Conservation (phyloP, 805 yeast species). For the Yueomyces sp. region DNA sequence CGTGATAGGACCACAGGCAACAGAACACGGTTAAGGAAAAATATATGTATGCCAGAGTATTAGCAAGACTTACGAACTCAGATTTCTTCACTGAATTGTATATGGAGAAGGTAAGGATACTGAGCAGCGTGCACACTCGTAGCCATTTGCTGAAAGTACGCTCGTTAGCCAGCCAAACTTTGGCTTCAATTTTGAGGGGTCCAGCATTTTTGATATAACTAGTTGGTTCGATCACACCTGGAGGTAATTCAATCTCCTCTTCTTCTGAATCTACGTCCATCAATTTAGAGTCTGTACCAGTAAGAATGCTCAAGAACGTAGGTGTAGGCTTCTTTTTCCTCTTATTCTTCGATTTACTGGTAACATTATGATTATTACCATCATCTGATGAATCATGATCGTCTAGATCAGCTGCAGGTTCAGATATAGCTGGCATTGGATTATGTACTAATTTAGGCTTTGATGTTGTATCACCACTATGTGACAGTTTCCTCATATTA, state of each 20-base stretch:
- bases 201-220: constrained; percentile 75
- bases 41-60: constrained; percentile 60
- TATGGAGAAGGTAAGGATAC: constrained; percentile 74
- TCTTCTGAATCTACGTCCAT: constrained; percentile 71
- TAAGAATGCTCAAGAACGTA: constrained; percentile 25
- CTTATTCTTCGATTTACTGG: not conserved
- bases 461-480: constrained; percentile 3
- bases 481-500: constrained; percentile 25
- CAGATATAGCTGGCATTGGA: not conserved
- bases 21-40: constrained; percentile 72
- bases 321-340: constrained; percentile 4
- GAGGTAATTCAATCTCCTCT: constrained; percentile 73
- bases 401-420: constrained; percentile 33
- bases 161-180: constrained; percentile 97
- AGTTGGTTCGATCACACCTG: constrained; percentile 78
- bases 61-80: constrained; percentile 50
- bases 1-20: constrained; percentile 80
- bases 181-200: constrained; percentile 88
- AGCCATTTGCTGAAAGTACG: constrained; percentile 95
- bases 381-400: constrained; percentile 44
- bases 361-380: constrained; percentile 9
- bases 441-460: not conserved
- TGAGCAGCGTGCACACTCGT: constrained; percentile 71
- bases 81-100: constrained; percentile 64
- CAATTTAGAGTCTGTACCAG: constrained; percentile 30